Conservation (phyloP, 495 filamentous ascomycete genomes). For the Rhypophila decipiens region DNA sequence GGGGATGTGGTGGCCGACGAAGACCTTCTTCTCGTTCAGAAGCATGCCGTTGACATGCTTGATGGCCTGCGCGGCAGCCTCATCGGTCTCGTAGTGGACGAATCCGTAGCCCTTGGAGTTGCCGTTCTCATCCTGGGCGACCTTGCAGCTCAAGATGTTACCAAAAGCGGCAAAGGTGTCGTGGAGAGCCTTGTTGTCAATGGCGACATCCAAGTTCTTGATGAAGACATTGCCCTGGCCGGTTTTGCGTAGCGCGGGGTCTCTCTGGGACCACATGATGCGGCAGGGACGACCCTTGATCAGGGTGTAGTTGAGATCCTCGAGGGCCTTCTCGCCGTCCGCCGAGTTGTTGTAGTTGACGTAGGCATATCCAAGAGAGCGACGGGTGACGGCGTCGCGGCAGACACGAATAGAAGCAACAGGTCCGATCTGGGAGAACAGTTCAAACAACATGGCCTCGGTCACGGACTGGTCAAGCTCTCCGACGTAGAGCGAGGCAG, state of each 20-base stretch:
- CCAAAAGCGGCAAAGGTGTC: constrained; percentile 99
- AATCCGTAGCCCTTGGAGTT: constrained; percentile 99
- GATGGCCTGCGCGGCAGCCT: constrained; percentile 93
- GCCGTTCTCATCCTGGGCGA: constrained; percentile 91
- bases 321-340: constrained; percentile 95
- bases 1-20: constrained; percentile 97
- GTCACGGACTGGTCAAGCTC: constrained; percentile 97
- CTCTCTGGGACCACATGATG: constrained; percentile 99
- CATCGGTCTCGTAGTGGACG: constrained; percentile 99
- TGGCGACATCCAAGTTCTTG: constrained; percentile 97
- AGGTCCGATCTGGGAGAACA: constrained; percentile 98
- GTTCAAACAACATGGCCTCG: constrained; percentile 99
- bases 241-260: constrained; percentile 97
- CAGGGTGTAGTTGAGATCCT: constrained; percentile 99
- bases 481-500: constrained; percentile 96
- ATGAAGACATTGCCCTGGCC: constrained; percentile 99
- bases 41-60: constrained; percentile 99
- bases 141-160: constrained; percentile 99
- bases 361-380: constrained; percentile 98
- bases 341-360: constrained; percentile 98
- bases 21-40: constrained; percentile 99
- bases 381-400: constrained; percentile 97
- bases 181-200: constrained; percentile 99
- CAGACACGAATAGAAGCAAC: constrained; percentile 99
- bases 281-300: constrained; percentile 99